Percentiles rank a stretch among this genome's conserved stretches.
These are phyloP conservation scores for Trichoderma koningii DNA, from an alignment of 2,329 filamentous ascomycete genomes.

Conservation along the genomic window DNA sequence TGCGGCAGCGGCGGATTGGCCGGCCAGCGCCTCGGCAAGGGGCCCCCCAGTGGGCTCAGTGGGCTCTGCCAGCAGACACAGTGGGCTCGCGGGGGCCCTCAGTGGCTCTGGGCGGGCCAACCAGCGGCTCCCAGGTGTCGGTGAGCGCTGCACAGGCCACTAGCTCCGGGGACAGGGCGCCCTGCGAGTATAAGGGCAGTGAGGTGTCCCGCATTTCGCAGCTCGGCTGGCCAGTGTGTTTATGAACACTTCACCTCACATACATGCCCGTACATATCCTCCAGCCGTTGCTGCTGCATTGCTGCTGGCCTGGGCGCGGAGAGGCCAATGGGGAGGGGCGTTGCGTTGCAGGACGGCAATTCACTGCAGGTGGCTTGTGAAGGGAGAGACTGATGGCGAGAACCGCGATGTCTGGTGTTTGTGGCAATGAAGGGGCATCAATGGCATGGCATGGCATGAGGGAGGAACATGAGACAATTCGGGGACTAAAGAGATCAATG, in stretches of 20 bases:
- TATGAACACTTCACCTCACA: constrained; percentile 26
- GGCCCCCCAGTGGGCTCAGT: background rate
- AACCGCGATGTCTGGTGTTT: background rate
- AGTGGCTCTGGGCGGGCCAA: constrained; percentile 23
- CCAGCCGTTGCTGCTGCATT: background rate
- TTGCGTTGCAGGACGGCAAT: background rate
- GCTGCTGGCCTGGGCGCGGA: background rate
- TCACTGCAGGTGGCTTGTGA: background rate
- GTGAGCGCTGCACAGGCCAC: constrained; percentile 26
- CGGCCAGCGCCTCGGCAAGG: constrained; percentile 12
- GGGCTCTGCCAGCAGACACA: constrained; percentile 16
- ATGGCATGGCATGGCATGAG: background rate
- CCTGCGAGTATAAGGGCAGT: background rate
- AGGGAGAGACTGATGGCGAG: background rate
- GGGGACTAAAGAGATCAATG: too few relatives aligned
- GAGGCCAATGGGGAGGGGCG: background rate
- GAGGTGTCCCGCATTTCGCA: constrained; percentile 23
- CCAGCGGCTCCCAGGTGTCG: constrained; percentile 28
- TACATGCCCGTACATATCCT: background rate
- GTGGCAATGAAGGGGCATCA: background rate
- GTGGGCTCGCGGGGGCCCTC: constrained; percentile 2
- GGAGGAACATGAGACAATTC: background rate
- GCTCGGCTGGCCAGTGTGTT: constrained; percentile 26
- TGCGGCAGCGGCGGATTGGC: background rate
- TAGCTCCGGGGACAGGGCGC: constrained; percentile 15